phyloP scores from a whole-genome alignment of 768 basidiomycete genomes.

The Dentipellis sp. region DNA sequence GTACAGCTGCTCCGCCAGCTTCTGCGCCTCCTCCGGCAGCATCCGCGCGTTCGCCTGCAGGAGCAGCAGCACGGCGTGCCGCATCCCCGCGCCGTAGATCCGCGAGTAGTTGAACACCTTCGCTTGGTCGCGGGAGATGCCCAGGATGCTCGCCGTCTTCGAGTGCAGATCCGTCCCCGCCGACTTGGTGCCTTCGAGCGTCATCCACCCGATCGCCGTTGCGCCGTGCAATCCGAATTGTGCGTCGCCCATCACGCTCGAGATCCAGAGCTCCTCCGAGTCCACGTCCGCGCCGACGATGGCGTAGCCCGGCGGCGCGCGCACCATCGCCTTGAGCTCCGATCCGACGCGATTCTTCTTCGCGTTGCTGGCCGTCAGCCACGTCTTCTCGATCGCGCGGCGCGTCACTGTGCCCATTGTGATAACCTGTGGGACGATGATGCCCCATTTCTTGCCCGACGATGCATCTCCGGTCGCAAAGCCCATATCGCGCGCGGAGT shows the following conservation, averaged over 20 bases:
- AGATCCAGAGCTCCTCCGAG: conserved; percentile 98
- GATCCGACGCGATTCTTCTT: conserved; percentile 98
- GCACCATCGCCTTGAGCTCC: conserved; percentile 96
- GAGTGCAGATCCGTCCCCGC: conserved; percentile 95
- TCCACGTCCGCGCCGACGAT: conserved; percentile 99
- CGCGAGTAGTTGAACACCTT: conserved; percentile 99
- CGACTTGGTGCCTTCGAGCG: conserved; percentile 91
- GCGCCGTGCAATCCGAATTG: conserved; percentile 97
- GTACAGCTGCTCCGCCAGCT: conserved; percentile 78
- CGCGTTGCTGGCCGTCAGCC: conserved; percentile 97
- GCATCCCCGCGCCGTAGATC: conserved; percentile 97
- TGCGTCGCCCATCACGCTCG: conserved; percentile 96
- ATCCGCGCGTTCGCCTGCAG: conserved; percentile 78
- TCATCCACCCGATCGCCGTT: conserved; percentile 99
- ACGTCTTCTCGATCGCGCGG: conserved; percentile 94
- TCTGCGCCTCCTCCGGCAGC: conserved; percentile 68
- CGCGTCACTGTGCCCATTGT: conserved; percentile 99
- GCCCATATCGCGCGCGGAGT: conserved; percentile 41
- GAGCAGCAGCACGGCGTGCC: conserved; percentile 82
- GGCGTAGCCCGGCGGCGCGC: conserved; percentile 85
- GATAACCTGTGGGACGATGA: conserved; percentile 93
- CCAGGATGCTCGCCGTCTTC: conserved; percentile 88
- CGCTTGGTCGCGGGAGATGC: conserved; percentile 88
- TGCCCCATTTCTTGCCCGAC: conserved; percentile 56
- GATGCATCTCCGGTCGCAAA: conserved; percentile 20